Base-by-base conservation (phyloP, 129 eudicot species). In the Arctium lappa region DNA sequence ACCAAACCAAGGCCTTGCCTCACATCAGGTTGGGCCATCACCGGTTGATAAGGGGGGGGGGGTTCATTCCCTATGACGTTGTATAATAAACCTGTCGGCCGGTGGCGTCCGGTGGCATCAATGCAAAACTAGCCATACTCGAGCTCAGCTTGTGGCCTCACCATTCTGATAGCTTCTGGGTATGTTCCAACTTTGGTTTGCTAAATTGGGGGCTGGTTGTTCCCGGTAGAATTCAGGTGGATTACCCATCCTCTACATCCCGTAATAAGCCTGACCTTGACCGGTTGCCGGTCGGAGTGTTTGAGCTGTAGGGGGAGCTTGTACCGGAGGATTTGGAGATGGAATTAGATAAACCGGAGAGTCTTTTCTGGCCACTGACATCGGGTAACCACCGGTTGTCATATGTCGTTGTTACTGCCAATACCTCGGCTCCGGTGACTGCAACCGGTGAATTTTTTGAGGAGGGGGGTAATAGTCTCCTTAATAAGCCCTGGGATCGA, bases 141-240 rank as follows among this genome's bases (percentile, higher is more conserved):
- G 2, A 60, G 77, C 56, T 85, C 89, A n/a, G 62, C 80, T 50
- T 18, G 73, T 4, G 86, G 86, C 50, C 92, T 86, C 42, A 89
- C 81, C 56, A 84, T 68, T 73, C 87, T 85, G 18, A 83, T 69
- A 2, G 82, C 85, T 60, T 87, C 89, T 8, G 76, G 72, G 44
- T 89, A 89, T 12, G 84, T 73, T n/a, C 88, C 86, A 13, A 80
- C 42, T 69, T 80, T 79, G 0, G 72, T 72, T 46, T 68, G 85
- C 82, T 85, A 89, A 79, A 85, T 79, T 1, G 80, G 75, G 1
- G 78, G 81, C 16, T n/a, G 77, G 89, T 69, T 80, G 91, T 77
- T 88, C 91, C 78, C 91, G 80, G 80, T 88, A 83, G 32, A 66
- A 60, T 7, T 88, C 91, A n/a, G n/a, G n/a, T n/a, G n/a, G n/a